Evolutionary conservation across 441 rosid genomes (phyloP), one percentile per base, ranked within the genome.

Genomic region (Bruguiera hainesii): DNA sequence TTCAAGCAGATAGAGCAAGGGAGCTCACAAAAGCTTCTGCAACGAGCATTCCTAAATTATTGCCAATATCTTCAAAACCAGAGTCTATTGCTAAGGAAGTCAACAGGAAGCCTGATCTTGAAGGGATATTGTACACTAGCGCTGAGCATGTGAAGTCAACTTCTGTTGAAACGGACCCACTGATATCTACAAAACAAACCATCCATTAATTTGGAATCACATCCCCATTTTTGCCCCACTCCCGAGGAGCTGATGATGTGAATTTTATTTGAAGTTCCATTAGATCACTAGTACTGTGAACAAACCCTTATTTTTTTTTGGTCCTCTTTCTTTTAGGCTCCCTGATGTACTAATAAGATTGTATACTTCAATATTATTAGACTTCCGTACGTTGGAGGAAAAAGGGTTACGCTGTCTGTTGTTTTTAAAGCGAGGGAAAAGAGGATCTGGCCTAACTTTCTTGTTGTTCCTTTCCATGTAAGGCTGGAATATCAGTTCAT

Each of bases 1-100:
- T 69, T 23, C 88, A 95, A 71, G 91, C 69, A 2, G 82, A 90
- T 49, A 85, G 97, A 79, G 96, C 99, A 11, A 83, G 76, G 72
- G 73, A 79, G 51, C 90, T 84, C 13, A 85, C 91, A 39, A 77
- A 71, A 39, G 35, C 80, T 65, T 56, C 73, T 53, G 20, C 69
- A 6, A 15, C 49, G 16, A 25, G 33, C 6, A 51, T 61, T 23
- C 18, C 79, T 20, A 64, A 69, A 56, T 83, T 85, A 21, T 42
- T 79, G 46, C 63, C 72, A 7, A 3, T 57, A 57, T 42, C 79
- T 42, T 30, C 68, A 58, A 73, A 73, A 61, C 60, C 67, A 61
- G 65, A 75, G 23, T 29, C 10, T 8, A 56, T 42, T 11, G 52
- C 1, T 18, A 70, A 71, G 60, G 72, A 58, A 48, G 64, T 60